These are phyloP conservation scores for Wickerhamomyces pijperi DNA, from an alignment of 805 yeast genomes.

Conservation along the genomic window DNA sequence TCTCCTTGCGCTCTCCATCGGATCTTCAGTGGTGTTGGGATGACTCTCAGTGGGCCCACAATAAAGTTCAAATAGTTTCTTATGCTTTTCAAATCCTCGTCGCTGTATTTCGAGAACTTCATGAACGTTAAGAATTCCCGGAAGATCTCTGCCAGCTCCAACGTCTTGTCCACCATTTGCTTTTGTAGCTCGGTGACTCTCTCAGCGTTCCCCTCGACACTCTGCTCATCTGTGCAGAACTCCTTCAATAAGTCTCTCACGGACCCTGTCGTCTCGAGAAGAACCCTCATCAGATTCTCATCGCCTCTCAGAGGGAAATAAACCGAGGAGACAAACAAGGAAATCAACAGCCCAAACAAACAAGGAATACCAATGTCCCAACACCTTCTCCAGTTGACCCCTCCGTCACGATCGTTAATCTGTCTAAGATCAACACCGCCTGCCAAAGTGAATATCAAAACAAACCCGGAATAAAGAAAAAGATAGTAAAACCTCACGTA, in stretches of 20 bases:
- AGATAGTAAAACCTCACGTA: slow-evolving; percentile 29
- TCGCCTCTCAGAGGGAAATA: slow-evolving; percentile 33
- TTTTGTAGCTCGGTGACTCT: slow-evolving; percentile 16
- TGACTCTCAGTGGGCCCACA: slow-evolving; percentile 28
- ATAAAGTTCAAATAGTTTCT: slow-evolving; percentile 32
- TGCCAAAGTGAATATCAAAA: slow-evolving; percentile 23
- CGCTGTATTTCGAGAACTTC: slow-evolving; percentile 24
- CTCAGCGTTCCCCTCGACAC: slow-evolving; percentile 8
- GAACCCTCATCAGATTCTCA: slow-evolving; percentile 17
- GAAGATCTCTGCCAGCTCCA: slow-evolving; percentile 27
- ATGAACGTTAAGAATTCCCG: slow-evolving; percentile 32
- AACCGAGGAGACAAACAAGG: slow-evolving; percentile 23
- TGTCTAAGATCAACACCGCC: slow-evolving; percentile 3
- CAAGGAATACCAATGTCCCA: slow-evolving; percentile 36
- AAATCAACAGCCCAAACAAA: slow-evolving; percentile 29
- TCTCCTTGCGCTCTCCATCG: slow-evolving; percentile 1
- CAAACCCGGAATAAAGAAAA: slow-evolving; percentile 24
- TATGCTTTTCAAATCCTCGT: slow-evolving; percentile 21
- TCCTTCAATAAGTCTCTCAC: slow-evolving; percentile 17
- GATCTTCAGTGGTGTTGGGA: slow-evolving; percentile 21
- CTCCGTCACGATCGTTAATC: slow-evolving; percentile 18
- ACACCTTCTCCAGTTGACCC: slow-evolving; percentile 21
- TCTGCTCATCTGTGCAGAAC: slow-evolving; percentile 3
- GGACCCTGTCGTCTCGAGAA: slow-evolving; percentile 15
- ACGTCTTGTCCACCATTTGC: slow-evolving; percentile 20